Conservation (phyloP, 129 eudicot species). For the Chrysanthemum makinoi region DNA sequence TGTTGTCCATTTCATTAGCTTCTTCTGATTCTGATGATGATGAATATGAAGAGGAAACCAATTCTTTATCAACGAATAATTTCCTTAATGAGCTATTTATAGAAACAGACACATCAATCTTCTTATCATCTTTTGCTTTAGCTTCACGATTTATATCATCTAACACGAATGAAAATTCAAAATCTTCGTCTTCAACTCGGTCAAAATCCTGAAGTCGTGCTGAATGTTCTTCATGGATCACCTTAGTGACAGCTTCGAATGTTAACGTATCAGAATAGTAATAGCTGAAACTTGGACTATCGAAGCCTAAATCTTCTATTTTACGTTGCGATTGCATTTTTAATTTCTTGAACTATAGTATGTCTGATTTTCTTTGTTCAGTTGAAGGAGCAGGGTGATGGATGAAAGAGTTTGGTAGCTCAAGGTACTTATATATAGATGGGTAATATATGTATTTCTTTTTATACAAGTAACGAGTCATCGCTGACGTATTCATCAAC, state of each 20-base stretch:
- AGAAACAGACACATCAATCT: background rate
- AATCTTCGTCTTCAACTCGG: slow-evolving; percentile 30
- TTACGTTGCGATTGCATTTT: slow-evolving; percentile 18
- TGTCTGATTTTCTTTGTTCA: too few relatives aligned
- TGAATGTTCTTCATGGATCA: slow-evolving; percentile 23
- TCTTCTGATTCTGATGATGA: slow-evolving; percentile 36
- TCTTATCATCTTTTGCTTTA: background rate
- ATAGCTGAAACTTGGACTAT: slow-evolving; percentile 45
- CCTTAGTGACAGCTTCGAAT: slow-evolving; percentile 31
- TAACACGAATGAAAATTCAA: slow-evolving; percentile 35
- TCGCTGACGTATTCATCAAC: too few relatives aligned
- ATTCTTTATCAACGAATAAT: slow-evolving; percentile 30
- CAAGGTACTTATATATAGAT: too few relatives aligned
- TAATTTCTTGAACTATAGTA: too few relatives aligned
- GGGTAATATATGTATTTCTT: too few relatives aligned
- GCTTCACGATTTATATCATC: background rate
- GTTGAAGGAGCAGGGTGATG: too few relatives aligned
- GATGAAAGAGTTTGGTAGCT: too few relatives aligned
- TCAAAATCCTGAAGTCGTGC: background rate
- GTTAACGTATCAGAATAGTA: slow-evolving; percentile 33
- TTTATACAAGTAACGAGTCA: too few relatives aligned
- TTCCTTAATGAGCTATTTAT: slow-evolving; percentile 27
- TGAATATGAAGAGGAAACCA: slow-evolving; percentile 42
- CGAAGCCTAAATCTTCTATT: slow-evolving; percentile 12
- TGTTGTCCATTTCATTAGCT: slow-evolving; percentile 45